Conservation (phyloP, 371 early-diverging fungal genomes). For the Apophysomyces elegans region DNA sequence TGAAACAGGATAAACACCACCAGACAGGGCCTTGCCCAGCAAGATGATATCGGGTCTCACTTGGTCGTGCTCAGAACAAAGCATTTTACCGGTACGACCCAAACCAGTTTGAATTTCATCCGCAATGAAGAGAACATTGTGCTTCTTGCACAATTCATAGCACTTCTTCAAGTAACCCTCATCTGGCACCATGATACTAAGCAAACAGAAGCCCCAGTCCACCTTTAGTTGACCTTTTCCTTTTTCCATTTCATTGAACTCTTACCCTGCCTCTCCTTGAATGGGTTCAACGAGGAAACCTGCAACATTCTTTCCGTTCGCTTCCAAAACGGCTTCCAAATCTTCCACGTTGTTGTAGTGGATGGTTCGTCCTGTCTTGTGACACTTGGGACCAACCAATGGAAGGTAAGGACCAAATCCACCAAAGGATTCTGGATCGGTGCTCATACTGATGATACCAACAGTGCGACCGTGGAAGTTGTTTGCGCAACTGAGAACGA, state of each 20-base stretch:
- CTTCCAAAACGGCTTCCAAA: slow-evolving; percentile 83
- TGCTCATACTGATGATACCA: slow-evolving; percentile 94
- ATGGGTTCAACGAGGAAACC: slow-evolving; percentile 98
- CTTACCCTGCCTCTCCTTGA: slow-evolving; percentile 96
- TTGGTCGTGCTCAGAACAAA: slow-evolving; percentile 89
- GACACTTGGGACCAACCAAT: slow-evolving; percentile 82
- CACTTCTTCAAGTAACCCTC: slow-evolving; percentile 86
- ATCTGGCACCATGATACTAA: slow-evolving; percentile 90
- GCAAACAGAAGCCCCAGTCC: too few relatives aligned
- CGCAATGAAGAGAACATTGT: slow-evolving; percentile 96
- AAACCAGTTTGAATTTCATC: slow-evolving; percentile 99
- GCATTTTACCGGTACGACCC: slow-evolving; percentile 93
- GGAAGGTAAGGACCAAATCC: slow-evolving; percentile 96
- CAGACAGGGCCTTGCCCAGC: slow-evolving; percentile 96
- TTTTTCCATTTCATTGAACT: background rate
- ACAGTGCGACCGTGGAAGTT: slow-evolving; percentile 99
- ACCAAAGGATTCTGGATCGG: slow-evolving; percentile 84
- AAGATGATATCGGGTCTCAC: slow-evolving; percentile 93
- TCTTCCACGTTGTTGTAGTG: slow-evolving; percentile 88
- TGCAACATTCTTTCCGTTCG: slow-evolving; percentile 82
- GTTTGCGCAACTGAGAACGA: slow-evolving; percentile 82
- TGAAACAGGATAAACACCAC: slow-evolving; percentile 95
- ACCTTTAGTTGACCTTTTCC: too few relatives aligned
- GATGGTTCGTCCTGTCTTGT: slow-evolving; percentile 67
- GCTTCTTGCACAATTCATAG: slow-evolving; percentile 91